Conservation (phyloP, 1,139 yeast genomes). For the Saccharomyces hybrid region DNA sequence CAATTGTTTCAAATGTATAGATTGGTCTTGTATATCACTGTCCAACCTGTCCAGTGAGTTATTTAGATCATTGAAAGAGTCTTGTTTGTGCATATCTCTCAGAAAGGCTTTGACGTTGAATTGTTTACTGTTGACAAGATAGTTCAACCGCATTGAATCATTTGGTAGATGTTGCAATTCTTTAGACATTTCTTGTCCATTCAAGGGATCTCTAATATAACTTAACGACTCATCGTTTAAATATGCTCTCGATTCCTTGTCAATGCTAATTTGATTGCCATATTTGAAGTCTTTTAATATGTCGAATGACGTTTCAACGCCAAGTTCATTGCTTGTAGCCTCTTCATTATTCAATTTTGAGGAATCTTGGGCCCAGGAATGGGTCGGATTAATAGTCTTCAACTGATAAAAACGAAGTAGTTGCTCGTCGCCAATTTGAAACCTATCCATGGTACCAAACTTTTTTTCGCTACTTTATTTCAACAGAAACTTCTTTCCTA, state of each 20-base stretch:
- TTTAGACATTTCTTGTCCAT: slow-evolving; percentile 40
- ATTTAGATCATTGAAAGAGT: slow-evolving; percentile 56
- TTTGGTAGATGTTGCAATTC: slow-evolving; percentile 40
- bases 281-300: slow-evolving; percentile 27
- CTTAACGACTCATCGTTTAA: slow-evolving; percentile 20
- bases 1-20: slow-evolving; percentile 55
- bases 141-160: slow-evolving; percentile 37
- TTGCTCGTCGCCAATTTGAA: slow-evolving; percentile 27
- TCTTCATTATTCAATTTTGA: slow-evolving; percentile 15
- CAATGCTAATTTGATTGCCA: slow-evolving; percentile 21
- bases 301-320: slow-evolving; percentile 26
- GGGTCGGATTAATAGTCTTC: slow-evolving; percentile 34
- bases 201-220: slow-evolving; percentile 44
- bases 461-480: no score
- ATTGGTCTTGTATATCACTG: slow-evolving; percentile 51
- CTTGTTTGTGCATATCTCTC: slow-evolving; percentile 60
- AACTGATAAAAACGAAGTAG: slow-evolving; percentile 37
- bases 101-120: slow-evolving; percentile 68
- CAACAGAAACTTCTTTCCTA: slow-evolving; percentile 30
- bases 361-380: slow-evolving; percentile 35
- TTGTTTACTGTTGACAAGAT: slow-evolving; percentile 59
- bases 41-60: slow-evolving; percentile 54
- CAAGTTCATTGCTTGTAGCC: neutral
- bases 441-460: slow-evolving; percentile 2
- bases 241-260: slow-evolving; percentile 17